phyloP scores from a whole-genome alignment of 441 rosid genomes.

The Populus hybrid region DNA sequence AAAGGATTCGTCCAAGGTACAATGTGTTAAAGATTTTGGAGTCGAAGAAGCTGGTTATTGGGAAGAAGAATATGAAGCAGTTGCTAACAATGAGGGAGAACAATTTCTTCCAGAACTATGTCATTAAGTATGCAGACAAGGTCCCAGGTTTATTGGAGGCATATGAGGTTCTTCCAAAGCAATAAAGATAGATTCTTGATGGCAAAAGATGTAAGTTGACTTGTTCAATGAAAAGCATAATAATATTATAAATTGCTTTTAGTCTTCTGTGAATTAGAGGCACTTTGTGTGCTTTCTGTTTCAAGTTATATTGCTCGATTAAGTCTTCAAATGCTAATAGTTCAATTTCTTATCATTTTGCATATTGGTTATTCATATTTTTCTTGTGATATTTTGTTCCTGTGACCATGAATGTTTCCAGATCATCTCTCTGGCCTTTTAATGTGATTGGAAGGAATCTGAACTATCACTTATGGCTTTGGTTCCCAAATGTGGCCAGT shows the following conservation, averaged over 20 bases:
- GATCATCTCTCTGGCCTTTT: not conserved
- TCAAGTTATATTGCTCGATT: not conserved
- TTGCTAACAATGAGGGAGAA: not conserved
- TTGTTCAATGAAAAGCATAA: not conserved
- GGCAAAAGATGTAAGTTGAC: not conserved
- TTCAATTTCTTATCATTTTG: not conserved
- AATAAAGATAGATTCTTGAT: not conserved
- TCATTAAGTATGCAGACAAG: not conserved
- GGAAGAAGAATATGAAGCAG: not conserved
- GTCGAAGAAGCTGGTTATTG: constrained; percentile 21
- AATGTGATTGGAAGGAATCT: not conserved
- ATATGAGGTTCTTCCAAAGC: not conserved
- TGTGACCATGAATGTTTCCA: not conserved
- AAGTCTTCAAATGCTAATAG: not conserved
- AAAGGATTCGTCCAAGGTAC: constrained; percentile 30
- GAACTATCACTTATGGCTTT: not conserved
- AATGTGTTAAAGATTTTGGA: constrained; percentile 25
- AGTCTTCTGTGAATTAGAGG: not conserved
- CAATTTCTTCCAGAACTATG: not conserved
- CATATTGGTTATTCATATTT: not conserved
- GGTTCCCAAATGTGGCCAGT: not conserved
- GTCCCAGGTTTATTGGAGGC: constrained; percentile 15
- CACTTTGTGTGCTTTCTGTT: not conserved
- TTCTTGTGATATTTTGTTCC: not conserved
- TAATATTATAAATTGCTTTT: not conserved